Conservation (phyloP, 306 rosid genomes). For the Cucurbita pepo region DNA sequence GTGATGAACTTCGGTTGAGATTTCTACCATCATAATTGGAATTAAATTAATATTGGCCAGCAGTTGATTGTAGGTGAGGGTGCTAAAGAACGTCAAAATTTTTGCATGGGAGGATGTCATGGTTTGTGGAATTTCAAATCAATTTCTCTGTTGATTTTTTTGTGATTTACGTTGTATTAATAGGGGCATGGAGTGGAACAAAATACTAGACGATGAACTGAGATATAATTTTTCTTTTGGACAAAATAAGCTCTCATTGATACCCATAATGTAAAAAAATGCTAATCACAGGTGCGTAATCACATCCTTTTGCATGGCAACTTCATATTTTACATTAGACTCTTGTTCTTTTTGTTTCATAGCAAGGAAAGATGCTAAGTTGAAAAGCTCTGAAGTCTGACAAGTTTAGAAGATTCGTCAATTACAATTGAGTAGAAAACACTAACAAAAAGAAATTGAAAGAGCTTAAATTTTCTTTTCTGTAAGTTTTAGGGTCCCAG, state of each 20-base stretch:
- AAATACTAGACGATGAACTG: not conserved
- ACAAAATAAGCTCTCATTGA: not conserved
- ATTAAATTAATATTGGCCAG: not conserved
- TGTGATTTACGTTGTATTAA: not conserved
- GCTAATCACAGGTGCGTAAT: not conserved
- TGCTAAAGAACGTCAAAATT: not conserved
- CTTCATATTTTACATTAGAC: not conserved
- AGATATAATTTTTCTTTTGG: not conserved
- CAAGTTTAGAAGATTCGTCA: not conserved
- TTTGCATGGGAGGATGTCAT: not conserved
- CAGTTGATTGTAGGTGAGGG: not conserved
- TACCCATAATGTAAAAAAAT: not conserved
- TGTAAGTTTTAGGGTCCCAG: not conserved
- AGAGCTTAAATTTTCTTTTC: too few relatives aligned
- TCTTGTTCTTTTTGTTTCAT: not conserved
- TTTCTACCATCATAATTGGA: not conserved
- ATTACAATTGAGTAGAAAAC: not conserved
- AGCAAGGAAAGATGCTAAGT: not conserved
- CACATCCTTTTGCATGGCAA: not conserved
- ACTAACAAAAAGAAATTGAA: too few relatives aligned
- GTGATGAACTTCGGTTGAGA: not conserved
- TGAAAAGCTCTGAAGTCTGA: not conserved
- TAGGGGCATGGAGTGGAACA: not conserved
- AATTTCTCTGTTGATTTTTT: not conserved
- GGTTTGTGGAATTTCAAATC: not conserved